Percentiles rank a stretch among this genome's conserved stretches.
phyloP scores from a whole-genome alignment of 768 basidiomycete genomes.

The Suillus cothurnatus region DNA sequence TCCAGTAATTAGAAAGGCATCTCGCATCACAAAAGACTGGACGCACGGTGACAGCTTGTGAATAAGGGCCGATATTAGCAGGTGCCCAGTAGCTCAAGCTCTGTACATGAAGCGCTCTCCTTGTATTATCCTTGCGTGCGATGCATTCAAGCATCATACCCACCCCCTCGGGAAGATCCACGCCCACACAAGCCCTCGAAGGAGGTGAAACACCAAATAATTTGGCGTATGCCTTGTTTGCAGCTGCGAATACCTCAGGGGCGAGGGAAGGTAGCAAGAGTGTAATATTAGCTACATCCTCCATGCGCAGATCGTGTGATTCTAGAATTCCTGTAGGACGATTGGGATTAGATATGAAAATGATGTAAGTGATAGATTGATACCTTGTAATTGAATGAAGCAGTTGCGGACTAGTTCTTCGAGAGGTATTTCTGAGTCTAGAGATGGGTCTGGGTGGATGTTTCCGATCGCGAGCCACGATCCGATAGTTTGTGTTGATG shows the following conservation, averaged over 20 bases:
- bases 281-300: slow-evolving; percentile 62
- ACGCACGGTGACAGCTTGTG: slow-evolving; percentile 84
- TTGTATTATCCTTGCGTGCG: slow-evolving; percentile 44
- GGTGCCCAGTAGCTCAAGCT: slow-evolving; percentile 98
- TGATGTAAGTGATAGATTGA: not conserved
- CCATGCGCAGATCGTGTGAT: not conserved
- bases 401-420: slow-evolving; percentile 75
- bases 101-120: slow-evolving; percentile 91
- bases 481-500: slow-evolving; percentile 37
- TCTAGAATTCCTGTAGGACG: not conserved
- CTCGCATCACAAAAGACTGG: not conserved
- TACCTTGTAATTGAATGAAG: slow-evolving; percentile 68
- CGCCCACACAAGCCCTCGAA: slow-evolving; percentile 90
- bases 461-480: slow-evolving; percentile 75
- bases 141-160: slow-evolving; percentile 77
- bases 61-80: slow-evolving; percentile 98
- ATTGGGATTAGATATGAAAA: not conserved
- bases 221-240: slow-evolving; percentile 77
- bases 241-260: slow-evolving; percentile 56
- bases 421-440: slow-evolving; percentile 41
- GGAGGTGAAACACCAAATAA: slow-evolving; percentile 94
- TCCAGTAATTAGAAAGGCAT: not conserved
- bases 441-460: slow-evolving; percentile 39
- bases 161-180: slow-evolving; percentile 59
- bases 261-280: slow-evolving; percentile 83